Evolutionary conservation across 1,284 basidiomycete species (phyloP).

Genomic region (Puccinia novopanici): DNA sequence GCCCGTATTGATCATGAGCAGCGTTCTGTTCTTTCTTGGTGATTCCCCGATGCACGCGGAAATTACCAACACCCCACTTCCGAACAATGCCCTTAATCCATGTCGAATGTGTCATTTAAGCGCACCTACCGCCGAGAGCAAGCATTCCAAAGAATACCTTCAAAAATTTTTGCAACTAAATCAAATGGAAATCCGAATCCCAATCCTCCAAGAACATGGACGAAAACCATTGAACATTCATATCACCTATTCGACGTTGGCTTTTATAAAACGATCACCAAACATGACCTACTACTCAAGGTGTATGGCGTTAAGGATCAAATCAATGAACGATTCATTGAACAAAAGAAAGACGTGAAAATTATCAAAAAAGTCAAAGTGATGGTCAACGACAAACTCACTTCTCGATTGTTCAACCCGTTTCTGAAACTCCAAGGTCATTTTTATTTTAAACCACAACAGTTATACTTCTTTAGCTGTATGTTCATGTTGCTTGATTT

Average conservation of each 20-base stretch:
- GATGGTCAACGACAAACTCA: background rate
- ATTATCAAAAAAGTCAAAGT: background rate
- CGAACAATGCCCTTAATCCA: background rate
- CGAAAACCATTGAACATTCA: background rate
- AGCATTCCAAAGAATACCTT: too few relatives aligned
- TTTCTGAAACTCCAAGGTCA: constrained; percentile 1
- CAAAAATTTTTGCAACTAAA: background rate
- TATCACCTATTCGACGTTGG: background rate
- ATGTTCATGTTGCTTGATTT: background rate
- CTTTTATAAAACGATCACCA: background rate
- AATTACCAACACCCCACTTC: background rate
- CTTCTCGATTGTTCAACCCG: background rate
- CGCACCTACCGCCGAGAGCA: too few relatives aligned
- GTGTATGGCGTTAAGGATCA: background rate
- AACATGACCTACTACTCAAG: background rate
- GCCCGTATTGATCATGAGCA: constrained; percentile 5
- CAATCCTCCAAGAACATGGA: background rate
- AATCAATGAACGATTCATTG: background rate
- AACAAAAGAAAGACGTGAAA: background rate
- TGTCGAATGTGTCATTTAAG: constrained; percentile 18
- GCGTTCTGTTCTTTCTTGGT: background rate
- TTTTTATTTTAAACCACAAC: background rate
- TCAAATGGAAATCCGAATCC: background rate
- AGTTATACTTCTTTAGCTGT: too few relatives aligned
- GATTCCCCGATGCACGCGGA: constrained; percentile 35